Conservation (phyloP, 1,284 basidiomycete species). For the Marasmius fiardii region DNA sequence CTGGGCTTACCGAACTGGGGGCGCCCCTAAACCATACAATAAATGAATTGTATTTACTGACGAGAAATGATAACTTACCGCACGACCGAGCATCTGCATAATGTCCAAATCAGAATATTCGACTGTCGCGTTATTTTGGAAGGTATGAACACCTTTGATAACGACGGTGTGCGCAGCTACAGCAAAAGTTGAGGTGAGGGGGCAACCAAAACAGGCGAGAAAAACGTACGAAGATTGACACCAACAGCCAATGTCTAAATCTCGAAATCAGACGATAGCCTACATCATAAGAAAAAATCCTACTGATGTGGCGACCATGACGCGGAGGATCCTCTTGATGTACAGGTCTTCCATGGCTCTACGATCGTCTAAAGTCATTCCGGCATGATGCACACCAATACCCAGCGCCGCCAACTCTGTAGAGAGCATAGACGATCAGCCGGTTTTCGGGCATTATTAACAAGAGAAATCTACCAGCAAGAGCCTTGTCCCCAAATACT, state of each 20-base stretch:
- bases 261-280: conserved; percentile 11
- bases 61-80: conserved; percentile 42
- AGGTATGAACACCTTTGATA: conserved; percentile 78
- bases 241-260: conserved; percentile 81
- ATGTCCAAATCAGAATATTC: conserved; percentile 84
- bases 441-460: background rate
- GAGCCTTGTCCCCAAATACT: conserved; percentile 58
- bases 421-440: background rate
- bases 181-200: conserved; percentile 4
- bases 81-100: conserved; percentile 84
- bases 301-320: conserved; percentile 75
- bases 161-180: conserved; percentile 78
- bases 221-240: conserved; percentile 75
- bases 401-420: conserved; percentile 61
- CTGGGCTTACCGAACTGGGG: conserved; percentile 79
- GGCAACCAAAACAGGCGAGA: background rate
- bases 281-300: conserved; percentile 19
- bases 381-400: conserved; percentile 87
- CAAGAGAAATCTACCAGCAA: conserved; percentile 43
- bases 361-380: conserved; percentile 72
- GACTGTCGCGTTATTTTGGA: conserved; percentile 56
- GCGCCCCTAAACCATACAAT: conserved; percentile 59
- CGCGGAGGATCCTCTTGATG: conserved; percentile 56
- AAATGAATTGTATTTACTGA: background rate
- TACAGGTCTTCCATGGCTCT: conserved; percentile 70